Base-by-base conservation (phyloP, 768 basidiomycete species). In the Chiua virens region DNA sequence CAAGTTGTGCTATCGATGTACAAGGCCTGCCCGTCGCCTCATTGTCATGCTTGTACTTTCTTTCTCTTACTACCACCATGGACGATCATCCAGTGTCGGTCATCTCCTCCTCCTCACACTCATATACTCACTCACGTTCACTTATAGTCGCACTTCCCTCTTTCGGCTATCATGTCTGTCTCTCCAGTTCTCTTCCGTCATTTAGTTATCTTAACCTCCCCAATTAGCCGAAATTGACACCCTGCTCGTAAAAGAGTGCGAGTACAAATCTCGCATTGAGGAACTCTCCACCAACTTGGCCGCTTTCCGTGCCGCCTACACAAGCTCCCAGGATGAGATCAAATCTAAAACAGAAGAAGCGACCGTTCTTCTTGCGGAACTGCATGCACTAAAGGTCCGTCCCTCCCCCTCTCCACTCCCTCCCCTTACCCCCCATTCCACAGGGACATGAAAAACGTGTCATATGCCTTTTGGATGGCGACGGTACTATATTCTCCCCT, bases 401-500 rank as follows among this genome's bases (percentile, higher is more conserved):
- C 4, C 28, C 3, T 34, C 15, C 27, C 22, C 41, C 22, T 36
- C 11, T 5, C 42, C 21, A 17, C 0, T 23, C n/a, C 46, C 7
- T 35, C 5, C 25, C n/a, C 49, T 51, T 15, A 36, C 40, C 32
- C 35, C 23, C 23, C 17, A 25, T 1, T 42, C 37, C 22, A 27
- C 50, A 59, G 61, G 64, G 55, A 8, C 58, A 61, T n/a, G 70
- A 72, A 35, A 63, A 64, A 43, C 73, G 74, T 27, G 65, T 72
- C 43, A 64, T 75, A 36, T 71, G 76, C 34, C 69, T 88, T 41
- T 69, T 88, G 51, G 86, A 88, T 52, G 86, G 86, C 30, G 86
- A 87, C 57, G 74, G 74, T 2, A 69, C 79, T 8, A 86, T 87
- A 49, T 87, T 87, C 58, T 69, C 74, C 8, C 61, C 68, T 15